Evolutionary conservation across 2,329 filamentous ascomycete species (phyloP).

Genomic region (Diaporthe citrichinensis): DNA sequence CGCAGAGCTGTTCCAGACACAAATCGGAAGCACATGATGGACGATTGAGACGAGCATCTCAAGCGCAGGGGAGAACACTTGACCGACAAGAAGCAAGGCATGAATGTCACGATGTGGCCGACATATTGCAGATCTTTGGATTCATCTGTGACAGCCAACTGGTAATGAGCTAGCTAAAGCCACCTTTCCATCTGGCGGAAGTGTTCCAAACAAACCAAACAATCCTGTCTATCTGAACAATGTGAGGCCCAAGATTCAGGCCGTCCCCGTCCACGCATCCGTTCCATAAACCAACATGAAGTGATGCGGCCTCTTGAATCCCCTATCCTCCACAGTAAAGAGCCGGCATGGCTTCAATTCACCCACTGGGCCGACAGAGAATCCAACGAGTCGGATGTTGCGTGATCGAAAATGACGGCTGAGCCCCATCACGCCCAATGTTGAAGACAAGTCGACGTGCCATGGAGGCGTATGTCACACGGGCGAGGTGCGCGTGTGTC

Average conservation of each 20-base stretch:
- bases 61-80: neutral
- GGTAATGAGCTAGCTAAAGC: conserved; percentile 38
- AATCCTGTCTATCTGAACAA: conserved; percentile 34
- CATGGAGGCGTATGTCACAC: neutral
- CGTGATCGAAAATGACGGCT: neutral
- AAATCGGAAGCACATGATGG: neutral
- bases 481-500: neutral
- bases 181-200: conserved; percentile 23
- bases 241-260: conserved; percentile 11
- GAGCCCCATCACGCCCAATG: neutral
- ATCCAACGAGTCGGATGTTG: conserved; percentile 21
- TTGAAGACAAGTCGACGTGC: neutral
- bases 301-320: neutral
- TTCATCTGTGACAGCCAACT: conserved; percentile 38
- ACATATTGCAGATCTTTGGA: conserved; percentile 7
- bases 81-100: neutral
- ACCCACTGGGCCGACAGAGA: conserved; percentile 12
- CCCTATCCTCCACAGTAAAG: neutral
- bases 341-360: neutral
- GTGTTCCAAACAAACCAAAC: conserved; percentile 25
- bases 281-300: neutral
- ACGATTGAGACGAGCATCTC: no score
- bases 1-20: neutral
- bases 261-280: conserved; percentile 3
- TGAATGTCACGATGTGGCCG: neutral